phyloP scores from a whole-genome alignment of 2,329 filamentous ascomycete genomes.

The Fusarium tjaetaba region DNA sequence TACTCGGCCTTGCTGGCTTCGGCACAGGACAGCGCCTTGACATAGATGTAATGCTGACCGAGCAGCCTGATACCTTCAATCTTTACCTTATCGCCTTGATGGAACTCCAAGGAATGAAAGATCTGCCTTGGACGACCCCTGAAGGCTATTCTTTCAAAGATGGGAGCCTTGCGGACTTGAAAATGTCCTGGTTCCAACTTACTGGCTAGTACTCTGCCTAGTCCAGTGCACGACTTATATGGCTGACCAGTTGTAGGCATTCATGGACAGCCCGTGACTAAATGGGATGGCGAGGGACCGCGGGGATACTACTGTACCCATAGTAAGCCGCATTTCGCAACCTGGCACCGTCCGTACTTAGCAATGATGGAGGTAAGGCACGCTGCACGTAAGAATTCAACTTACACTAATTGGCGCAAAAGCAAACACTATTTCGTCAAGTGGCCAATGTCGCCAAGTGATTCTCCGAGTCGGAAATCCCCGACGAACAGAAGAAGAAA shows the following conservation, averaged over 20 bases:
- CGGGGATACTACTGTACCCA: background rate
- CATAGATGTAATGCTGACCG: background rate
- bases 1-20: background rate
- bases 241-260: fast-evolving
- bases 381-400: too few relatives aligned
- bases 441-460: fast-evolving
- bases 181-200: background rate
- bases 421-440: background rate
- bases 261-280: fast-evolving
- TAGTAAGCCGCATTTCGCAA: fast-evolving
- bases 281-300: fast-evolving
- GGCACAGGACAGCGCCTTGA: fast-evolving
- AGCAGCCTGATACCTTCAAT: background rate
- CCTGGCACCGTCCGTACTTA: background rate
- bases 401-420: background rate
- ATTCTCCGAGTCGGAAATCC: background rate
- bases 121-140: fast-evolving
- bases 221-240: fast-evolving
- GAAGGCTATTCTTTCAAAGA: background rate
- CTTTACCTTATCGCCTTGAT: background rate
- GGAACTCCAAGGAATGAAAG: fast-evolving
- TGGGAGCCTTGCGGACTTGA: background rate
- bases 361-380: background rate
- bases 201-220: background rate
- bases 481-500: background rate